A percentile compares a stretch with the other conserved stretches of the same genome.
Conservation (phyloP, 164 flowering plant species). For the Macadamia integrifolia region DNA sequence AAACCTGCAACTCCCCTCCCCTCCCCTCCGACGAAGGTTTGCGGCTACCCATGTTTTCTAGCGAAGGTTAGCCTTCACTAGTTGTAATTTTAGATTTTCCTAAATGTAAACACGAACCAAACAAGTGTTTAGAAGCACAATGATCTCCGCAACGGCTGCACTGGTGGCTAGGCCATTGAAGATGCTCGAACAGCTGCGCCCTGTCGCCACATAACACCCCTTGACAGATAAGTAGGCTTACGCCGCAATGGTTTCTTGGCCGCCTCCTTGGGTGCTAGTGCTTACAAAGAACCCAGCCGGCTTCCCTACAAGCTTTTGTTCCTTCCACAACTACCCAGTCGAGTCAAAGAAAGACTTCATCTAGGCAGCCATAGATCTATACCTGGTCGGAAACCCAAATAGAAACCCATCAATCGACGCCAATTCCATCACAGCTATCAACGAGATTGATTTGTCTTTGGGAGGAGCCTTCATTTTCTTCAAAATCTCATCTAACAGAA, state of each 20-base stretch:
- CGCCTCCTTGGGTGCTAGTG: constrained; percentile 80
- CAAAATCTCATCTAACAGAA: constrained; percentile 37
- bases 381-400: constrained; percentile 84
- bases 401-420: constrained; percentile 53
- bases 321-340: constrained; percentile 55
- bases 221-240: constrained; percentile 21
- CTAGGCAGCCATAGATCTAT: constrained; percentile 64
- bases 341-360: constrained; percentile 74
- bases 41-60: too few species aligned
- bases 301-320: constrained; percentile 60
- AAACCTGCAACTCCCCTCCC: too few species aligned
- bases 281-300: constrained; percentile 76
- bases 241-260: constrained; percentile 73
- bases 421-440: constrained; percentile 44
- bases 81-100: too few species aligned
- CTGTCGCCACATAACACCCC: too few species aligned
- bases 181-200: too few species aligned
- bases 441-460: constrained; percentile 40
- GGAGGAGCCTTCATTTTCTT: constrained; percentile 55
- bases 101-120: too few species aligned
- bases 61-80: too few species aligned
- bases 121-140: too few species aligned
- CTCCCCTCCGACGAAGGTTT: too few species aligned
- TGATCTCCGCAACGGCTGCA: too few species aligned
- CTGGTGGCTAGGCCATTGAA: too few species aligned